phyloP scores from a whole-genome alignment of 2,329 filamentous ascomycete species.

The Fusarium sacchari region DNA sequence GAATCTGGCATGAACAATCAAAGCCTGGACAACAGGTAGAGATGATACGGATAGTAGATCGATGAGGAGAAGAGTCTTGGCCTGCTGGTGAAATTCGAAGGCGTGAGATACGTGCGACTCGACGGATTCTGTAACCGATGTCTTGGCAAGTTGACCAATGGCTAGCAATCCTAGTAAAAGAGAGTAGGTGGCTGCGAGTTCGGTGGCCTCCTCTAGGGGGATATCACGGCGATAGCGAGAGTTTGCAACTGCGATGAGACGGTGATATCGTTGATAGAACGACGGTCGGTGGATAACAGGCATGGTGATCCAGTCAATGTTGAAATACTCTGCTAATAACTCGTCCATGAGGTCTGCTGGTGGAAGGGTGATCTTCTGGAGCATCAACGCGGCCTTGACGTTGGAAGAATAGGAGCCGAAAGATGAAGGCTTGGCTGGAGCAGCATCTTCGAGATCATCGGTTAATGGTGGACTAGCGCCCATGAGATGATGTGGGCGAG shows the following conservation, averaged over 20 bases:
- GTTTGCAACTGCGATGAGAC: constrained; percentile 42
- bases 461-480: constrained; percentile 42
- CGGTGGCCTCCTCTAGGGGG: constrained; percentile 40
- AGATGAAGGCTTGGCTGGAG: constrained; percentile 33
- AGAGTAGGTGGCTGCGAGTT: constrained; percentile 39
- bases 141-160: constrained; percentile 37
- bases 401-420: constrained; percentile 45
- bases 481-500: constrained; percentile 32
- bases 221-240: constrained; percentile 44
- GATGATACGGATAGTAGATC: constrained; percentile 37
- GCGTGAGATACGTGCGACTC: constrained; percentile 19
- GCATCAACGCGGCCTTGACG: constrained; percentile 41
- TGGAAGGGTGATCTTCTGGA: constrained; percentile 42
- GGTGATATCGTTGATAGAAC: constrained; percentile 42
- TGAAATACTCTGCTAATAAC: constrained; percentile 40
- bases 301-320: constrained; percentile 40
- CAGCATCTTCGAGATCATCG: constrained; percentile 41
- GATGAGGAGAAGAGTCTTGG: constrained; percentile 35
- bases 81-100: constrained; percentile 40
- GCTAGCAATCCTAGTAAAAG: constrained; percentile 43
- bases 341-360: constrained; percentile 43
- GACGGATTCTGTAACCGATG: not conserved
- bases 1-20: constrained; percentile 40
- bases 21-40: constrained; percentile 38
- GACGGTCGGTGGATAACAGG: constrained; percentile 39